Base-by-base conservation (phyloP, 805 yeast species). In the baker's yeast (Saccharomyces cerevisiae) region DNA sequence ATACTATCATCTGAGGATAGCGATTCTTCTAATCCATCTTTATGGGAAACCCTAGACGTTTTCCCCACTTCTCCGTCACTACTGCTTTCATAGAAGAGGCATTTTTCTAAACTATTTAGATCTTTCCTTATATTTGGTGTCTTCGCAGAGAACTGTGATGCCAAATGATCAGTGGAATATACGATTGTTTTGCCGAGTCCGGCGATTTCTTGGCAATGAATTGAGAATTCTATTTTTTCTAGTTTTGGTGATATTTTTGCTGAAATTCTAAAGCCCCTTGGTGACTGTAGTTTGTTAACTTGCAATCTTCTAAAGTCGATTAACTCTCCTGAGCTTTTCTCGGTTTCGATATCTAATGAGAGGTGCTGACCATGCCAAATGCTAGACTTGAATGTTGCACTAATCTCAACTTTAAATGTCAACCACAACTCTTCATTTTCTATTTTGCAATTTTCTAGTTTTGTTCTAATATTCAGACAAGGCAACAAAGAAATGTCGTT, bases 291-390 rank as follows among this genome's bases (percentile, higher is more conserved):
- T 43, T 65, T 73, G 36, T 56, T 53, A 4, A 68, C 31, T 3
- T 57, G 64, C 1, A 77, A 62, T 55, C 78, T 71, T 53, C 81
- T 68, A 53, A 77, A 79, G 55, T 78, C 82, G 6, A 79, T 52
- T 11, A 80, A 56, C 3, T 49, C 59, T 0, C 80, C 80, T 6
- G 61, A 58, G 3, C 62, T 56, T 32, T 63, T 62, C 1, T 65
- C 66, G 11, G 70, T 54, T 8, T 70, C 59, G 0, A 77, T 61
- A 46, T 68, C 71, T 0, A 71, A 54, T 0, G 72, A 68, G 2
- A 75, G 51, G 3, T 61, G 47, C 46, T 68, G 64, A 11, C 70
- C 70, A 52, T 69, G 70, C 77, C 78, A 74, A 8, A 52, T 29
- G 1, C 61, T 46, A 0, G 63, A 46, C 29, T 59, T 59, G 47